Conservation (phyloP, 179 eudicot genomes). For the Beta macrorhiza region DNA sequence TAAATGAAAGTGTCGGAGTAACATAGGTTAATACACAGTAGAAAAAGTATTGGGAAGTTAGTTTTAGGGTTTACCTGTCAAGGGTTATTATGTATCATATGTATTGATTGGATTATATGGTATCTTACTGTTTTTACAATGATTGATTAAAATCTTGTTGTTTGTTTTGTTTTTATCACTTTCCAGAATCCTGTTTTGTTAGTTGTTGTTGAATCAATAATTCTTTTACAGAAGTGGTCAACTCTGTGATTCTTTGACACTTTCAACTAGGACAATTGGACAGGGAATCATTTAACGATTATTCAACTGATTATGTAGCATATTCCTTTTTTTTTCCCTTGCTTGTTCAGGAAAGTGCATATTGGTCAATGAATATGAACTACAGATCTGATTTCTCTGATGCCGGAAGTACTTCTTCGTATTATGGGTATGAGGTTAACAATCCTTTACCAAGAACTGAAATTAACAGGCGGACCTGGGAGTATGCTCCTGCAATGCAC, state of each 20-base stretch:
- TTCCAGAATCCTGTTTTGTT: no score
- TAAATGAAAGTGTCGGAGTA: no score
- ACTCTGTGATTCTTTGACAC: conserved; percentile 2
- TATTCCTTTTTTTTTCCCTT: conserved; percentile 3
- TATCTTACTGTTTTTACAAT: not conserved
- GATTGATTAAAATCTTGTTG: not conserved
- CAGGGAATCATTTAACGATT: not conserved
- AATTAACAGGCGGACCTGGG: conserved; percentile 56
- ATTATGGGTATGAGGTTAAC: conserved; percentile 46
- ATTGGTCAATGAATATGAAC: conserved; percentile 65
- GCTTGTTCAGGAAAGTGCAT: conserved; percentile 48
- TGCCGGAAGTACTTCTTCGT: conserved; percentile 46
- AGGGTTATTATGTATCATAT: not conserved
- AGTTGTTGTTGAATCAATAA: not conserved
- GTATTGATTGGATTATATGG: no score
- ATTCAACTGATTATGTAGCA: conserved; percentile 16
- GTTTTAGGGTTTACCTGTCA: not conserved
- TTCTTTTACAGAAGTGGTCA: conserved; percentile 3
- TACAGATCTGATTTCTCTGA: conserved; percentile 51
- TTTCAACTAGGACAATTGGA: conserved; percentile 6
- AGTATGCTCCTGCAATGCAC: conserved; percentile 51
- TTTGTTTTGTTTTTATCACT: not conserved
- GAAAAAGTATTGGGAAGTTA: no score
- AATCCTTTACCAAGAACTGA: conserved; percentile 52
- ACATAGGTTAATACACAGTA: not conserved